phyloP scores from a whole-genome alignment of 805 yeast genomes.

The Starmera caribaea region DNA sequence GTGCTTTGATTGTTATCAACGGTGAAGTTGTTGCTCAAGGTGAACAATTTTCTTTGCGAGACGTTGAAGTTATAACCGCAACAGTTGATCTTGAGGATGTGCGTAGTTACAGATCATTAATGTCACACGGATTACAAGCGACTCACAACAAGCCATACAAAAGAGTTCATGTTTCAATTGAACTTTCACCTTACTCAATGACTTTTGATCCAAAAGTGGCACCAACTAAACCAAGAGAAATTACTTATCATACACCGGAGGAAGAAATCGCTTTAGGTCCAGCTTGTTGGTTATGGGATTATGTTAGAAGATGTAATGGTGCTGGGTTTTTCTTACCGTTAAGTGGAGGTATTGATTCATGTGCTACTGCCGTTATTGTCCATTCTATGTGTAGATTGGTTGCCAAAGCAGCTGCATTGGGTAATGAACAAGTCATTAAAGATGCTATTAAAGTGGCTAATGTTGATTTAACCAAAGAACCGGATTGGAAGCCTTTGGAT shows the following conservation, averaged over 20 bases:
- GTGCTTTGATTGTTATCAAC: conserved; percentile 88
- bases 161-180: conserved; percentile 52
- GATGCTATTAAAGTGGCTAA: conserved; percentile 70
- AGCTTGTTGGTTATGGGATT: conserved; percentile 99
- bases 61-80: conserved; percentile 93
- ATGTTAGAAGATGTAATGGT: conserved; percentile 79
- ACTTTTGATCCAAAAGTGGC: conserved; percentile 50
- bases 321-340: conserved; percentile 90
- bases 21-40: conserved; percentile 93
- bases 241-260: conserved; percentile 72
- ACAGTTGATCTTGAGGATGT: conserved; percentile 92
- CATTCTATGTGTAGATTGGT: conserved; percentile 91
- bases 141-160: conserved; percentile 24
- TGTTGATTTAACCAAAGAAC: conserved; percentile 25
- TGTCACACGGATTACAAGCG: conserved; percentile 41
- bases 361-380: conserved; percentile 94
- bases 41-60: conserved; percentile 77
- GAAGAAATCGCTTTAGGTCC: conserved; percentile 98
- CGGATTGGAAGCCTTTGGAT: conserved; percentile 56
- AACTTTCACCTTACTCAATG: conserved; percentile 50
- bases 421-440: conserved; percentile 62
- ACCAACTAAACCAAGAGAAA: conserved; percentile 44
- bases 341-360: conserved; percentile 96
- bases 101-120: conserved; percentile 62
- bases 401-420: conserved; percentile 53